phyloP scores from a whole-genome alignment of 1,284 basidiomycete species.

The Athelia psychrophila region DNA sequence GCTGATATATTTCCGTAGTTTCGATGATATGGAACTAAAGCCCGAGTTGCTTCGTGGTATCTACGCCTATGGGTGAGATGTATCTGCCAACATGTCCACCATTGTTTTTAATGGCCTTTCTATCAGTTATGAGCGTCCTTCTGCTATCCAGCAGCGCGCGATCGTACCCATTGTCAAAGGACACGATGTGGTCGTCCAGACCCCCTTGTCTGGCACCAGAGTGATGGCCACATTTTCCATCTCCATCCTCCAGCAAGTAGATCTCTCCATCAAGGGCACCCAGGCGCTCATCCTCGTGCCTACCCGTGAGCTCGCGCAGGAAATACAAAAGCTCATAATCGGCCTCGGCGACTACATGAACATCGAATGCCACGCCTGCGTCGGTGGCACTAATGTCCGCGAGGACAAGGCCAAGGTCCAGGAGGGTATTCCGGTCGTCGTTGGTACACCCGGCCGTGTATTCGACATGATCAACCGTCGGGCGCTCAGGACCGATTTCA shows the following conservation, averaged over 20 bases:
- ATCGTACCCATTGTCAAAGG: conserved; percentile 89
- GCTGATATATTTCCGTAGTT: conserved; percentile 49
- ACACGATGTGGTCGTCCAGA: conserved; percentile 89
- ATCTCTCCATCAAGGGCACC: conserved; percentile 73
- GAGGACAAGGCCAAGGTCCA: conserved; percentile 89
- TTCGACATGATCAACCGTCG: conserved; percentile 91
- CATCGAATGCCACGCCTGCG: conserved; percentile 87
- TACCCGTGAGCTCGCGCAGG: conserved; percentile 92
- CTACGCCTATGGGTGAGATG: conserved; percentile 85
- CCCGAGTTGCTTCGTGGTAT: conserved; percentile 91
- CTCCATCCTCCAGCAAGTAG: conserved; percentile 26
- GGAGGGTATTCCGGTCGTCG: conserved; percentile 81
- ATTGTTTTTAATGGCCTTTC: conserved; percentile 5
- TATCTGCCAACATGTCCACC: conserved; percentile 1
- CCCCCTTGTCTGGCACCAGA: conserved; percentile 88
- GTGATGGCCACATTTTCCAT: conserved; percentile 90
- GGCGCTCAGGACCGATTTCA: conserved; percentile 76
- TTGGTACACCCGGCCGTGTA: conserved; percentile 89
- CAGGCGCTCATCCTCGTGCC: conserved; percentile 94
- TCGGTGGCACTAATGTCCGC: conserved; percentile 86
- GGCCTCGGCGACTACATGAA: conserved; percentile 93
- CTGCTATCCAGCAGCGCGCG: conserved; percentile 90
- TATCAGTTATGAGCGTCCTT: conserved; percentile 87
- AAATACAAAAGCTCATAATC: conserved; percentile 94
- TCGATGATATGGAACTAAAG: conserved; percentile 97